These are phyloP conservation scores for Talaromyces borbonicus DNA, from an alignment of 495 filamentous ascomycete species.

Conservation along the genomic window DNA sequence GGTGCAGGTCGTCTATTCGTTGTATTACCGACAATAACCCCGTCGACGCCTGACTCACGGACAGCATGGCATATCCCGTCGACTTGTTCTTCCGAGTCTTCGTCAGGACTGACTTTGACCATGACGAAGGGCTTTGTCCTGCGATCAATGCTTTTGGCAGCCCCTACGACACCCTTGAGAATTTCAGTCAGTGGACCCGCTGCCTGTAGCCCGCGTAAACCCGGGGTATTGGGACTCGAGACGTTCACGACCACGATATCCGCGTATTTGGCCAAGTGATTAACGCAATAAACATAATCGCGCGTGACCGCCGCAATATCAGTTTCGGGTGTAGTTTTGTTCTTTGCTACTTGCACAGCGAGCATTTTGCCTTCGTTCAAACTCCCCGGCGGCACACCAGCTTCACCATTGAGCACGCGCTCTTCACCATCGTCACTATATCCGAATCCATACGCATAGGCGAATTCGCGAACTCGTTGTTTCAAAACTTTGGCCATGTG, in stretches of 20 bases:
- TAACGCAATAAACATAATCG: conserved; percentile 83
- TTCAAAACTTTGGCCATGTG: conserved; percentile 71
- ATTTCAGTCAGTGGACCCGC: conserved; percentile 71
- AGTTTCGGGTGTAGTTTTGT: conserved; percentile 73
- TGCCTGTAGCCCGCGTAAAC: conserved; percentile 73
- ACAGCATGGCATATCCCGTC: conserved; percentile 81
- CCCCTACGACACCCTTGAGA: conserved; percentile 69
- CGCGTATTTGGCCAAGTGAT: conserved; percentile 71
- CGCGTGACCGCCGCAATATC: conserved; percentile 73
- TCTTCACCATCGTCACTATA: conserved; percentile 52
- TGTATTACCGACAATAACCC: conserved; percentile 96
- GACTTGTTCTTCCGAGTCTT: conserved; percentile 73
- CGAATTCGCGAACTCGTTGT: conserved; percentile 67
- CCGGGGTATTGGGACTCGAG: conserved; percentile 90
- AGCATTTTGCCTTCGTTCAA: conserved; percentile 64
- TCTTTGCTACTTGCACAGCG: conserved; percentile 96
- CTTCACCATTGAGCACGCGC: conserved; percentile 61
- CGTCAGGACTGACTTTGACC: conserved; percentile 96
- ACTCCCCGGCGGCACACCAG: conserved; percentile 59
- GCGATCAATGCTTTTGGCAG: conserved; percentile 55
- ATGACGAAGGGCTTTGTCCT: conserved; percentile 74
- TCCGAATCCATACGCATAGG: conserved; percentile 56
- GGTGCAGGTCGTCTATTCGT: conserved; percentile 69
- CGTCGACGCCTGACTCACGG: conserved; percentile 74
- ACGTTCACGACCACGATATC: conserved; percentile 96